phyloP scores from a whole-genome alignment of 192 early-diverging fungal genomes.

The Chytriomyces sp. region DNA sequence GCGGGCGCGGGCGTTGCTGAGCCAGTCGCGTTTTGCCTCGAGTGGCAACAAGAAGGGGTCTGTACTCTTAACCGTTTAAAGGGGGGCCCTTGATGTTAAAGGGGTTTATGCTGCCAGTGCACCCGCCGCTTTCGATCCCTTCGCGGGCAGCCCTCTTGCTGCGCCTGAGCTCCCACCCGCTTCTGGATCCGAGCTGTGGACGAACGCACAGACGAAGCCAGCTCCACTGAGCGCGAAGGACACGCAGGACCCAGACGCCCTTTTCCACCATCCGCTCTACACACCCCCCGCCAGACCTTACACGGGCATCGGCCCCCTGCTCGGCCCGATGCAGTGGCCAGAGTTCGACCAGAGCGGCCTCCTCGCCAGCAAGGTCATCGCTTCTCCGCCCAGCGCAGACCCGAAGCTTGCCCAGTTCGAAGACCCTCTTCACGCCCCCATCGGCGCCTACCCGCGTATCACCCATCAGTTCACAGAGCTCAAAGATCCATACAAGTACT shows the following conservation, averaged over 20 bases:
- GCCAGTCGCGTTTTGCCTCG: not conserved
- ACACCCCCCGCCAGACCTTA: conserved; percentile 42
- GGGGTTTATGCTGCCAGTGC: not conserved
- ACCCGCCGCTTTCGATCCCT: conserved; percentile 11
- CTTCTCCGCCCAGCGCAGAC: conserved; percentile 33
- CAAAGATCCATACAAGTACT: conserved; percentile 55
- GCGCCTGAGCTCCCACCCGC: conserved; percentile 4
- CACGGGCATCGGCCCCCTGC: conserved; percentile 32
- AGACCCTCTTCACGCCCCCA: conserved; percentile 39
- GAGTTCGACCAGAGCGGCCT: conserved; percentile 50
- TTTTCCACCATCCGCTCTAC: conserved; percentile 49
- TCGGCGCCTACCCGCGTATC: conserved; percentile 55
- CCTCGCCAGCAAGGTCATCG: conserved; percentile 27
- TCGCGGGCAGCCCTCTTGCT: conserved; percentile 5
- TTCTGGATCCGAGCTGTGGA: conserved; percentile 26
- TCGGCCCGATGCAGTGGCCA: conserved; percentile 47
- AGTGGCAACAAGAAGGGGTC: not conserved
- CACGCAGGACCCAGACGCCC: conserved; percentile 31
- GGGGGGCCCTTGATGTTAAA: too few relatives aligned
- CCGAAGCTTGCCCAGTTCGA: conserved; percentile 36
- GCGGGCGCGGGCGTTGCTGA: not conserved
- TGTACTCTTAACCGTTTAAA: too few relatives aligned
- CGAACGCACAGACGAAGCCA: conserved; percentile 1
- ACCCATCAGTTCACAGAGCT: conserved; percentile 46
- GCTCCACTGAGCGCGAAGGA: not conserved